phyloP scores from a whole-genome alignment of 805 yeast species.

The Monosporozyma yasuniensis region DNA sequence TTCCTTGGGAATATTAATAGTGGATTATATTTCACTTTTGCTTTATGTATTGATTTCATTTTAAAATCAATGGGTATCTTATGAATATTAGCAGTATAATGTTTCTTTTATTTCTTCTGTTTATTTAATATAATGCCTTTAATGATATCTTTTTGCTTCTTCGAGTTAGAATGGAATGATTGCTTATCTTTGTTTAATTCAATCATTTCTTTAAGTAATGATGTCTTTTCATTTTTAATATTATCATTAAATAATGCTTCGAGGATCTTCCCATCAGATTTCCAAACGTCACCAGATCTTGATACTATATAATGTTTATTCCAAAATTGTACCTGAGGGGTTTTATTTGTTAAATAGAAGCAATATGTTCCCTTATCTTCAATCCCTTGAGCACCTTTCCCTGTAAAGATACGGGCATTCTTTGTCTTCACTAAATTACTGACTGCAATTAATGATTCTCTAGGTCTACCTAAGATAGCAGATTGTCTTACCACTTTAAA shows the following conservation, averaged over 20 bases:
- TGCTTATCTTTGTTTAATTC: constrained; percentile 12
- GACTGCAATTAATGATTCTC: neutral
- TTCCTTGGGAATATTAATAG: constrained; percentile 72
- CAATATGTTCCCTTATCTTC: constrained; percentile 25
- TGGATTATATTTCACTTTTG: constrained; percentile 58
- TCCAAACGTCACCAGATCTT: constrained; percentile 25
- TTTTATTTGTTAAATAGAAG: constrained; percentile 18
- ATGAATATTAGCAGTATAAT: constrained; percentile 2
- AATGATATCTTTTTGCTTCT: neutral
- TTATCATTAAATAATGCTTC: constrained; percentile 20
- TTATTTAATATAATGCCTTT: constrained; percentile 4
- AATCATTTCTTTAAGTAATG: constrained; percentile 13
- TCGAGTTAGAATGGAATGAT: constrained; percentile 11
- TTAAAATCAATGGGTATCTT: constrained; percentile 32
- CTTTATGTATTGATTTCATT: constrained; percentile 58
- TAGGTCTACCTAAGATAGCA: neutral
- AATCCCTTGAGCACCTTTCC: constrained; percentile 24
- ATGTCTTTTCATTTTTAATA: neutral
- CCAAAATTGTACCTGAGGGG: constrained; percentile 9
- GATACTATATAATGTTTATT: constrained; percentile 21
- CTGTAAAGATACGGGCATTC: constrained; percentile 24
- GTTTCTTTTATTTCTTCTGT: neutral
- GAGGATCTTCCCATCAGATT: constrained; percentile 23
- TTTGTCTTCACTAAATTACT: neutral
- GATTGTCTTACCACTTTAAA: neutral